Evolutionary conservation across 208 protist genomes (phyloP).

Genomic region (Vickermania ingenoplastis): DNA sequence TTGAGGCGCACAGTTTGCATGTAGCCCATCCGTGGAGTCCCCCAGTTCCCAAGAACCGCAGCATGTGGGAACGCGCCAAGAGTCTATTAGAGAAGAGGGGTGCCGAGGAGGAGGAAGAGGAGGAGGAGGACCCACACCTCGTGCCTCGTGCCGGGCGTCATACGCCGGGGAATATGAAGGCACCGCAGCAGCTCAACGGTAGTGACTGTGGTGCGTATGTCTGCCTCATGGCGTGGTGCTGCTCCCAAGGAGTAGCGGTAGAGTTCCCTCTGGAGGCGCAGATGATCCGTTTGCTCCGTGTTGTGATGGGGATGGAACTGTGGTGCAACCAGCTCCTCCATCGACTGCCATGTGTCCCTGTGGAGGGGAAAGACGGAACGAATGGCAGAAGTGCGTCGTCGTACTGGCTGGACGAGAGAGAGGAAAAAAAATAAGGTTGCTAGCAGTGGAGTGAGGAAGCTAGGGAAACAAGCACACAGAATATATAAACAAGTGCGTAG

Average conservation of each 20-base stretch:
- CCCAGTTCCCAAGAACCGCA: too few species aligned
- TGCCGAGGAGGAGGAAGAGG: constrained; percentile 1
- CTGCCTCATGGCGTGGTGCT: constrained; percentile 66
- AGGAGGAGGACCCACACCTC: background rate
- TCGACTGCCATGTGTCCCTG: constrained; percentile 26
- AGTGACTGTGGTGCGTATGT: constrained; percentile 82
- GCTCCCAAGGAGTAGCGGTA: constrained; percentile 38
- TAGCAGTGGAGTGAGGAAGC: too few species aligned
- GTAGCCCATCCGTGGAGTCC: background rate
- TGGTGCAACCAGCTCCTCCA: constrained; percentile 25
- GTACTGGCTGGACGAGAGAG: too few species aligned
- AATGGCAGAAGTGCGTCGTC: too few species aligned
- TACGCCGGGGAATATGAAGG: constrained; percentile 22
- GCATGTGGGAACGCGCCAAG: too few species aligned
- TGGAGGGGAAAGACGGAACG: background rate
- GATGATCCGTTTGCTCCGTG: constrained; percentile 28
- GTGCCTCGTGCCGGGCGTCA: constrained; percentile 13
- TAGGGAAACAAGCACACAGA: too few species aligned
- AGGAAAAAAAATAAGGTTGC: too few species aligned
- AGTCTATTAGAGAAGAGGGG: too few species aligned
- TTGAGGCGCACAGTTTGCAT: background rate
- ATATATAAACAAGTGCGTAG: too few species aligned
- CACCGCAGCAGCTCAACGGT: constrained; percentile 59
- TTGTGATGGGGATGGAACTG: constrained; percentile 12
- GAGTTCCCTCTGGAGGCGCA: constrained; percentile 27